Evolutionary conservation across 305 asterid species (phyloP).

Genomic region (Rubia peregrina): DNA sequence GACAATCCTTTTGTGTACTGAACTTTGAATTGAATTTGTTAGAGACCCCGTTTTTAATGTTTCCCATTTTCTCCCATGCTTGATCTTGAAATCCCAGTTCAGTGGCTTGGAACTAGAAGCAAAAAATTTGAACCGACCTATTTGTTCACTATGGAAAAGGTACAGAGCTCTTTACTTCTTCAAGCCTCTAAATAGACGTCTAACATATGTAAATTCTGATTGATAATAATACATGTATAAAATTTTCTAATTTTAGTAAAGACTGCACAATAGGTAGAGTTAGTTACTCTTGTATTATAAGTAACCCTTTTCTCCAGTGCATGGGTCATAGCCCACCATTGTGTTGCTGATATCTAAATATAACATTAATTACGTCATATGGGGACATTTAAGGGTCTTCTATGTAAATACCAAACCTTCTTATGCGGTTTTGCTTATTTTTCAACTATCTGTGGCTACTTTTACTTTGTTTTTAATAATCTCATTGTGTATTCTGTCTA

Average conservation of each 20-base stretch:
- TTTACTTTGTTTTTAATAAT: no score
- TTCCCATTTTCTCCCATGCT: slow-evolving; percentile 20
- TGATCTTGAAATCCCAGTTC: slow-evolving; percentile 57
- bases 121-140: slow-evolving; percentile 84
- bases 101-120: slow-evolving; percentile 92
- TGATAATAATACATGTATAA: neutral
- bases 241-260: neutral
- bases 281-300: neutral
- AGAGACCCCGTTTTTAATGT: slow-evolving; percentile 9
- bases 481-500: no score
- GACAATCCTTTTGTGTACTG: neutral
- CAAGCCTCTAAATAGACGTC: slow-evolving; percentile 6
- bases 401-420: no score
- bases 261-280: neutral
- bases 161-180: slow-evolving; percentile 21
- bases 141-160: slow-evolving; percentile 87
- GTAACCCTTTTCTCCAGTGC: neutral
- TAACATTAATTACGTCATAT: no score
- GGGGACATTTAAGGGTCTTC: no score
- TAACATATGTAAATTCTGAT: neutral
- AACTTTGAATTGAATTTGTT: neutral
- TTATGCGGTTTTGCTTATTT: no score
- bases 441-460: no score
- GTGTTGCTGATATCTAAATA: neutral
- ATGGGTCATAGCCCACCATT: neutral